These are phyloP conservation scores for Inga oerstediana DNA, from an alignment of 306 rosid species.

Conservation along the genomic window DNA sequence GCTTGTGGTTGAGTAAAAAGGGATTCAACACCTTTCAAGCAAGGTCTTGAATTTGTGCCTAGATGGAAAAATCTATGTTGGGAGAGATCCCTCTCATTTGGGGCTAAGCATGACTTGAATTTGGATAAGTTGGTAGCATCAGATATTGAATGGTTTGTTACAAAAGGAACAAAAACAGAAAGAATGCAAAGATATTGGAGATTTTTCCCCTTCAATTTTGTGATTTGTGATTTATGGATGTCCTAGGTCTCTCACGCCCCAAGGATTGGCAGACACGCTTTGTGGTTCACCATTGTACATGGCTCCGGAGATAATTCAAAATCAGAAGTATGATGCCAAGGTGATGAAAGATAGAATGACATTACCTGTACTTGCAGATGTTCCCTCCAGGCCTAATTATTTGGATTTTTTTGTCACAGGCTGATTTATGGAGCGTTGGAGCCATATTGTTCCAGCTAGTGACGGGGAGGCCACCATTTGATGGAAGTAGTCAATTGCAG, in stretches of 20 bases:
- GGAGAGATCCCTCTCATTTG: background rate
- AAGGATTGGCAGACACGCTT: conserved; percentile 78
- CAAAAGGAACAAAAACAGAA: background rate
- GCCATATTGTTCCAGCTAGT: conserved; percentile 90
- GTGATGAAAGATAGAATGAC: conserved; percentile 47
- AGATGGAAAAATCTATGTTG: background rate
- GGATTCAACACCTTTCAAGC: background rate
- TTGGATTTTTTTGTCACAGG: conserved; percentile 56
- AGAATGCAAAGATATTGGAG: conserved; percentile 2
- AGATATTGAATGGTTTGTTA: background rate
- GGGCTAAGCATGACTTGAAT: background rate
- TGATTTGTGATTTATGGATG: conserved; percentile 36
- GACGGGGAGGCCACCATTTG: conserved; percentile 88
- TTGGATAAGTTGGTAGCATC: background rate
- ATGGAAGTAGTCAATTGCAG: conserved; percentile 81
- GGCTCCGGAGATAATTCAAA: conserved; percentile 94
- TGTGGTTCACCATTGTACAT: conserved; percentile 98
- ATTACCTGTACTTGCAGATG: conserved; percentile 17
- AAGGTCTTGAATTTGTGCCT: background rate
- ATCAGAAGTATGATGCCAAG: conserved; percentile 84
- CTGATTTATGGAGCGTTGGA: conserved; percentile 99
- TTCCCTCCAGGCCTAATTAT: background rate
- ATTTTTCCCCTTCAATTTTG: conserved; percentile 5
- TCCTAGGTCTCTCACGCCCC: conserved; percentile 75
- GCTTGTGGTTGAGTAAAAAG: background rate